phyloP scores from a whole-genome alignment of 2,329 filamentous ascomycete species.

The Colletotrichum tabaci region DNA sequence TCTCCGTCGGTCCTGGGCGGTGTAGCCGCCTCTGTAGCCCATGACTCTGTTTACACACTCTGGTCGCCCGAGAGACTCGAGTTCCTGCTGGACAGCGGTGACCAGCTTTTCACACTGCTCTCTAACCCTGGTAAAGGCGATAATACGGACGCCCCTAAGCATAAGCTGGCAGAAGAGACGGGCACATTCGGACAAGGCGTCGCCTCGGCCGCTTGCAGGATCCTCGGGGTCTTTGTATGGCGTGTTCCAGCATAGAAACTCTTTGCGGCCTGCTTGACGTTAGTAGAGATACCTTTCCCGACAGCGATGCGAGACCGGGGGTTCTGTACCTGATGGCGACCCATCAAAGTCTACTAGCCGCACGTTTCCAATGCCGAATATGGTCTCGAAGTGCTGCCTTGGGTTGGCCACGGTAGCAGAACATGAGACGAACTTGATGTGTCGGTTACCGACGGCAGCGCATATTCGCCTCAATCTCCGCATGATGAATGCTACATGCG shows the following conservation, averaged over 20 bases:
- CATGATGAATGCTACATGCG: constrained; percentile 96
- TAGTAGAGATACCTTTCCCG: neutral
- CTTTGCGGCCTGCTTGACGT: constrained; percentile 76
- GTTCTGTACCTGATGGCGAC: constrained; percentile 75
- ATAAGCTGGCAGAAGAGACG: constrained; percentile 92
- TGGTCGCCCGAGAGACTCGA: constrained; percentile 78
- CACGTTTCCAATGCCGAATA: constrained; percentile 91
- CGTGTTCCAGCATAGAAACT: constrained; percentile 98
- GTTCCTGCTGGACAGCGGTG: constrained; percentile 83
- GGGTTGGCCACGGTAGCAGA: constrained; percentile 98
- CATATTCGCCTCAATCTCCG: constrained; percentile 88
- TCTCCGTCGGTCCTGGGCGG: constrained; percentile 86
- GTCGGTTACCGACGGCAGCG: constrained; percentile 87
- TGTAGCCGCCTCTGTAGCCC: constrained; percentile 97
- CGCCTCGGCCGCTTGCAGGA: constrained; percentile 87
- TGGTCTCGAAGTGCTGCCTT: constrained; percentile 88
- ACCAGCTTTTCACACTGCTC: constrained; percentile 91
- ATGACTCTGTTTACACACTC: constrained; percentile 88
- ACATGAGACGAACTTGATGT: constrained; percentile 93
- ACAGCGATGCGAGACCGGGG: neutral
- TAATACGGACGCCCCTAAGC: constrained; percentile 88
- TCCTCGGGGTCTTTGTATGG: constrained; percentile 92
- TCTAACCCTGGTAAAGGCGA: constrained; percentile 91
- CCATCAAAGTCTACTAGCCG: constrained; percentile 91
- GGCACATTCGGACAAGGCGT: constrained; percentile 87